Conservation (phyloP, 2,329 filamentous ascomycete genomes). For the Emericellopsis atlantica region DNA sequence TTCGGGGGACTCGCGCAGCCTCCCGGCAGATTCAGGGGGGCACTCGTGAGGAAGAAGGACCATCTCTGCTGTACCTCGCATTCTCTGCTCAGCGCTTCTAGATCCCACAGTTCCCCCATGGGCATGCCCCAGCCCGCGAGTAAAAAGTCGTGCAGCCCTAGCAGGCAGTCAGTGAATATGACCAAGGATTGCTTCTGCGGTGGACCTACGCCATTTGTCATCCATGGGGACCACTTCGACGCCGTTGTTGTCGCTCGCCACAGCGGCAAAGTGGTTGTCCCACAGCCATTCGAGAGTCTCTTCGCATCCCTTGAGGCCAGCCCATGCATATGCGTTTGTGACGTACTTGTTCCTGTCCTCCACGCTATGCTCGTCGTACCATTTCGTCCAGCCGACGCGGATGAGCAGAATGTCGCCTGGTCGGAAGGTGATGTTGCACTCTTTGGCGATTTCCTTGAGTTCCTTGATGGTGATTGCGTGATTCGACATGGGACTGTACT, state of each 20-base stretch:
- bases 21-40: not conserved
- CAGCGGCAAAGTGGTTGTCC: constrained; percentile 30
- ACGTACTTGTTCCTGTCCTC: constrained; percentile 27
- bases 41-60: constrained; percentile 7
- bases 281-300: constrained; percentile 30
- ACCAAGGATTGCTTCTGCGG: constrained; percentile 15
- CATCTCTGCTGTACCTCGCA: constrained; percentile 4
- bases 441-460: constrained; percentile 19
- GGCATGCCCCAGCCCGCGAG: constrained; percentile 9
- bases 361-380: constrained; percentile 11
- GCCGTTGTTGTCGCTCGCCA: constrained; percentile 33
- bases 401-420: constrained; percentile 39
- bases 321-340: constrained; percentile 29
- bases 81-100: constrained; percentile 5
- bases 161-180: not conserved
- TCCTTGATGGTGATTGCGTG: constrained; percentile 18
- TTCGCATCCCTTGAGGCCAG: constrained; percentile 24
- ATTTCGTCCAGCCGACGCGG: constrained; percentile 19
- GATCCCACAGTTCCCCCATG: constrained; percentile 9
- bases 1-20: not conserved
- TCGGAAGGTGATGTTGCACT: constrained; percentile 27
- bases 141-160: constrained; percentile 7
- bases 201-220: constrained; percentile 17
- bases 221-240: constrained; percentile 49
- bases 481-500: constrained; percentile 24